Percentiles rank a stretch among this genome's conserved stretches.
These are phyloP conservation scores for Lasiodiplodia citricola DNA, from an alignment of 2,329 filamentous ascomycete species.

Conservation along the genomic window DNA sequence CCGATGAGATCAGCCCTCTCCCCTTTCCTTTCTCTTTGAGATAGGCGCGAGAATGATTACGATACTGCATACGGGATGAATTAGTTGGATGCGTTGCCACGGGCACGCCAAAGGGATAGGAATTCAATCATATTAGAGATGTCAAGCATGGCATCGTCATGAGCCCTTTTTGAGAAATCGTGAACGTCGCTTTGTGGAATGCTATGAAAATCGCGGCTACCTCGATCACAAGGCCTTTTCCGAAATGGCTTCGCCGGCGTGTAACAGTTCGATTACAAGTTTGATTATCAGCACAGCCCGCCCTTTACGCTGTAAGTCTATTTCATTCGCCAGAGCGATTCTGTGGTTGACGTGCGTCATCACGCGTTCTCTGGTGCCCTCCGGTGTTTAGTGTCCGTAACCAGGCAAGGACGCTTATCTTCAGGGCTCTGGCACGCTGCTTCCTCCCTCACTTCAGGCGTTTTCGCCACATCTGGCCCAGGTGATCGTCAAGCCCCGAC, in stretches of 20 bases:
- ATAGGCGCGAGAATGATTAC: neutral
- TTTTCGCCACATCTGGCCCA: neutral
- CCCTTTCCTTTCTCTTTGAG: neutral
- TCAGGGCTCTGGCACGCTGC: neutral
- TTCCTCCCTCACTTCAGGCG: constrained; percentile 3
- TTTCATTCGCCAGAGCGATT: neutral
- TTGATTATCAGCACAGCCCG: neutral
- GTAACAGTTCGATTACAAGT: neutral
- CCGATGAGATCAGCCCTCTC: neutral
- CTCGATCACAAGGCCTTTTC: neutral
- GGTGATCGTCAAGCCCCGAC: neutral
- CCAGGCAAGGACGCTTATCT: neutral
- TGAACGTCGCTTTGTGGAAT: neutral
- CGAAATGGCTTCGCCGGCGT: neutral
- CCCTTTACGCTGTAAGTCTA: no score
- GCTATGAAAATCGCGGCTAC: neutral
- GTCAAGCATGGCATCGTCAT: neutral
- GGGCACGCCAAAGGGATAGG: neutral
- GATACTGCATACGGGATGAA: neutral
- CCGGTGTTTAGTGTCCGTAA: neutral
- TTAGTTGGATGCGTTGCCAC: neutral
- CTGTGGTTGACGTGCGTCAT: neutral
- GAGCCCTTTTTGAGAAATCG: neutral
- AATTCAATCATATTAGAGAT: neutral
- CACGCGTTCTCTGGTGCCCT: neutral